Base-by-base conservation (phyloP, 169 alveolate genomes). In the Theileria annulata region DNA sequence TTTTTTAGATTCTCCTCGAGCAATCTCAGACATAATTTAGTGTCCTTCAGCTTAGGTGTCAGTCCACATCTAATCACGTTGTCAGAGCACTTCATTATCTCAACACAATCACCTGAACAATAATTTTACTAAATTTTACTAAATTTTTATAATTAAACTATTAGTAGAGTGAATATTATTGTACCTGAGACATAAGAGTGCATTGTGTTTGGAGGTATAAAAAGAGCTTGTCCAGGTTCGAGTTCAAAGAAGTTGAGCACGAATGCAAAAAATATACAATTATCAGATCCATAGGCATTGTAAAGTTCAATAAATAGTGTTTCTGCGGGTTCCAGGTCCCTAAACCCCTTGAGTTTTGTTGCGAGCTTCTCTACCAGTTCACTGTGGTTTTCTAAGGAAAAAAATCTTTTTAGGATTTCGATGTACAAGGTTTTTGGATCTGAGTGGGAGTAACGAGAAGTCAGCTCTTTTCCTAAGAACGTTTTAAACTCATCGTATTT, bases 31-130 rank as follows among this genome's bases (percentile, higher is more conserved):
- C 71, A 56, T 19, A 81, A 33, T 8, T 77, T 28, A 37, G 47
- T 21, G 63, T 97, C 99, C 64, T 90, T 95, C 37, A 81, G 86
- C 85, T 97, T 97, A 19, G 97, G 95, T n/a, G 99, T 97, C 23
- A 97, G 90, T 10, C 99, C 99, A 28, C 97, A 95, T 80, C 99
- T 87, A 19, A 97, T 93, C 25, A 97, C 99, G 90, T 96, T 95
- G 86, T 97, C 99, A 28, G 98, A 93, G 79, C 92, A 92, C 21
- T 97, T 96, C 99, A 96, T 96, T 56, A 96, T 92, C 85, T 97
- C 99, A 30, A 97, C 72, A 42, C 98, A 94, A 64, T 96, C 96
- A 19, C 99, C 98, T 71, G 48, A 54, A 5, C 47, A 27, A 66
- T 66, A 58, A 58, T 64, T 3, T 33, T 25, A 33, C 9, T 64